Evolutionary conservation across 768 basidiomycete genomes (phyloP).

Genomic region (Floccularia luteovirens): DNA sequence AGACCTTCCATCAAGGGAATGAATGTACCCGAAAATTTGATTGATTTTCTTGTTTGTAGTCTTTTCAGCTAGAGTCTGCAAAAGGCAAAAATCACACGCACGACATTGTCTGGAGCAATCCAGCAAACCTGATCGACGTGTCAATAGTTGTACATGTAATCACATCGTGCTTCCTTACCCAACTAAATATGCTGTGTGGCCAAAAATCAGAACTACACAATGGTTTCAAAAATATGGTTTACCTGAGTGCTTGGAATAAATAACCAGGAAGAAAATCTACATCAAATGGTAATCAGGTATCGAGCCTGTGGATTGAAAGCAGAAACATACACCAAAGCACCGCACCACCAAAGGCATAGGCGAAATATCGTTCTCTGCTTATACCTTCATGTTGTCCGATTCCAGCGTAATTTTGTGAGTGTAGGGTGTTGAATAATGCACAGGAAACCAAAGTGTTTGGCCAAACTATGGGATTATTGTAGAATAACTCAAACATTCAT

Average conservation of each 20-base stretch:
- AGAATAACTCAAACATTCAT: neutral
- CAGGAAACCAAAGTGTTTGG: constrained; percentile 64
- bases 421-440: constrained; percentile 69
- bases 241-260: constrained; percentile 52
- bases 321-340: constrained; percentile 36
- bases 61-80: neutral
- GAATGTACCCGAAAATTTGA: constrained; percentile 43
- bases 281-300: neutral
- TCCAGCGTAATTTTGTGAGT: constrained; percentile 51
- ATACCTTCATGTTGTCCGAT: constrained; percentile 46
- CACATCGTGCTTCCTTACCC: constrained; percentile 21
- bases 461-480: constrained; percentile 44
- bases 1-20: neutral
- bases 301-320: neutral
- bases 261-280: constrained; percentile 57
- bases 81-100: constrained; percentile 19
- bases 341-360: constrained; percentile 40
- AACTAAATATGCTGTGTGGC: constrained; percentile 33
- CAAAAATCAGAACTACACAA: constrained; percentile 2
- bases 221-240: constrained; percentile 5
- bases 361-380: constrained; percentile 53
- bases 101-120: constrained; percentile 52
- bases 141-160: neutral
- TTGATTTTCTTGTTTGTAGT: constrained; percentile 37
- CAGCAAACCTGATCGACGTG: constrained; percentile 44